Percentiles rank a stretch among this genome's conserved stretches.
Conservation (phyloP, 305 asterid species). For the Fraxinus greggii region DNA sequence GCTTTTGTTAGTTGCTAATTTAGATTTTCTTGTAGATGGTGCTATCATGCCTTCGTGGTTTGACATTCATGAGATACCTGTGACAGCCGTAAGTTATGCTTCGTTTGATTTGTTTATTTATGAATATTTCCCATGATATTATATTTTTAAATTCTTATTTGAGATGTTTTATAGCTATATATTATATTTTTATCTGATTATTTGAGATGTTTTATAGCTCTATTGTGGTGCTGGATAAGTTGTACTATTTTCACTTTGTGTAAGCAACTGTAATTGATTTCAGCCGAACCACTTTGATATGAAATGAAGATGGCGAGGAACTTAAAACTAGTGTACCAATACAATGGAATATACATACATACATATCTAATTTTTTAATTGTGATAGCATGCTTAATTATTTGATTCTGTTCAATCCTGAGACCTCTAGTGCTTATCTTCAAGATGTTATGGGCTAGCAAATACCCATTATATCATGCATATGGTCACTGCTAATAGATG, state of each 20-base stretch:
- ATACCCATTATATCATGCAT: neutral
- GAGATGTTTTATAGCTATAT: neutral
- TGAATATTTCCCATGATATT: neutral
- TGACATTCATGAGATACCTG: constrained; percentile 88
- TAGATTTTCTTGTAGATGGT: constrained; percentile 58
- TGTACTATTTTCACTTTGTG: constrained; percentile 11
- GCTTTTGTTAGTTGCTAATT: constrained; percentile 5
- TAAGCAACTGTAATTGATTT: neutral
- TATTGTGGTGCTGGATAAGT: neutral
- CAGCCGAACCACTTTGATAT: neutral
- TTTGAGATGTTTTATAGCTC: constrained; percentile 1
- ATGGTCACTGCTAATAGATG: constrained; percentile 13
- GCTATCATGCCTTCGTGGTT: constrained; percentile 96
- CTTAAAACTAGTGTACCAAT: constrained; percentile 1
- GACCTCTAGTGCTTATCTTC: constrained; percentile 4
- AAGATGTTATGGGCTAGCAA: constrained; percentile 8
- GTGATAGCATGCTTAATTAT: neutral
- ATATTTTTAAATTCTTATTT: neutral
- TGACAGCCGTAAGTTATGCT: constrained; percentile 69
- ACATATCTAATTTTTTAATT: neutral
- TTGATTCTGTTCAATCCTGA: constrained; percentile 6
- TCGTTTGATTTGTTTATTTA: constrained; percentile 18
- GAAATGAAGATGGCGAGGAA: constrained; percentile 10
- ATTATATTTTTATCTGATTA: neutral
- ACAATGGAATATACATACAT: neutral